Conservation (phyloP, 371 early-diverging fungal species). For the Mortierella sp. region DNA sequence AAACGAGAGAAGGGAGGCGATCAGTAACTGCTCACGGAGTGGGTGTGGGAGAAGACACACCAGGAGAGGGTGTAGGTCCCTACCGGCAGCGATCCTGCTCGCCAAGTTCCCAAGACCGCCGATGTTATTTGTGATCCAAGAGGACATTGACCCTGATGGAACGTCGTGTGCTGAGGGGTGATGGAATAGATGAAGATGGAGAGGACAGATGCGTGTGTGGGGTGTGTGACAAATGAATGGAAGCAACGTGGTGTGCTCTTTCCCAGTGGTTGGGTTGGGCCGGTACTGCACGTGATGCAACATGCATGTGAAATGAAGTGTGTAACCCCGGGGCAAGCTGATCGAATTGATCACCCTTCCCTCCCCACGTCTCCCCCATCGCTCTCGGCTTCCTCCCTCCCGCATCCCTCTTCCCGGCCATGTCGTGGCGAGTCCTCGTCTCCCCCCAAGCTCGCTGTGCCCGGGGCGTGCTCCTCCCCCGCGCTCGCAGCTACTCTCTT, state of each 20-base stretch:
- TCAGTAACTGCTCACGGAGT: slow-evolving; percentile 5
- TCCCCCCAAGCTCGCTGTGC: slow-evolving; percentile 7
- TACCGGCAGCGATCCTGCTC: slow-evolving; percentile 50
- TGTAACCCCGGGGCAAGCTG: not conserved
- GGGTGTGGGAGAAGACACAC: not conserved
- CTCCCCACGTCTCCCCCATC: too few relatives aligned
- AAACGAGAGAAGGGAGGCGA: not conserved
- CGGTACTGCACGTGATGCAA: too few relatives aligned
- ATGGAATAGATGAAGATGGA: not conserved
- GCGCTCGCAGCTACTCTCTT: slow-evolving; percentile 26
- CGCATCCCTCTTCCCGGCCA: not conserved
- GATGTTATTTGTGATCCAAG: slow-evolving; percentile 47
- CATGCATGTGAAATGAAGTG: not conserved
- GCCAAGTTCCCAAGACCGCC: slow-evolving; percentile 49
- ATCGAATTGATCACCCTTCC: too few relatives aligned
- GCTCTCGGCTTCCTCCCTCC: not conserved
- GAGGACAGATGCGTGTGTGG: not conserved
- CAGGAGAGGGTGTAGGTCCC: not conserved
- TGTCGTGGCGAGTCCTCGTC: slow-evolving; percentile 39
- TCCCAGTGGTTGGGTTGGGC: too few relatives aligned
- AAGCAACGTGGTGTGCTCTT: too few relatives aligned
- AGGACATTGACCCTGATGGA: slow-evolving; percentile 33
- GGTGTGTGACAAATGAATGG: not conserved
- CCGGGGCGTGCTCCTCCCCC: not conserved
- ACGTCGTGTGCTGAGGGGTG: slow-evolving; percentile 2